These are phyloP conservation scores for Pilasporangium apinafurcum DNA, from an alignment of 352 stramenopile species.

Conservation along the genomic window DNA sequence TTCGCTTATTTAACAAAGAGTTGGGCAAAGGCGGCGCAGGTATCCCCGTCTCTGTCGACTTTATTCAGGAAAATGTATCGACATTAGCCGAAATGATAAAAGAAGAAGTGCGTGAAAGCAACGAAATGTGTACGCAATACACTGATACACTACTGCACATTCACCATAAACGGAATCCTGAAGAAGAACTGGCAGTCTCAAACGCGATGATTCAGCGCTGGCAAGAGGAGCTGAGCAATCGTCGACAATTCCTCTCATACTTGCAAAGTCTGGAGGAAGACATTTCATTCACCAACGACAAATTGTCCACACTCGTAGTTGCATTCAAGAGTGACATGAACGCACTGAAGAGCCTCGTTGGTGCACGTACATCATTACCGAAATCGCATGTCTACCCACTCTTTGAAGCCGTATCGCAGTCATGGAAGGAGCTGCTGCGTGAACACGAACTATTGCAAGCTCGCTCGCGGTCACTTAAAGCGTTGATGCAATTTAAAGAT, in stretches of 20 bases:
- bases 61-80: conserved; percentile 49
- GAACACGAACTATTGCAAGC: conserved; percentile 70
- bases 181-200: conserved; percentile 5
- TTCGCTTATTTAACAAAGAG: conserved; percentile 92
- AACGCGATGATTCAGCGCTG: conserved; percentile 63
- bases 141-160: conserved; percentile 71
- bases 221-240: conserved; percentile 91
- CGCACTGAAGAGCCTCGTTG: conserved; percentile 79
- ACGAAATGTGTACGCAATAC: conserved; percentile 76
- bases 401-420: conserved; percentile 85
- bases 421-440: conserved; percentile 76
- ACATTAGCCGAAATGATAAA: conserved; percentile 40
- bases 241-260: conserved; percentile 89
- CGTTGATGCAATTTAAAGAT: conserved; percentile 70
- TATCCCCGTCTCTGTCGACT: conserved; percentile 54
- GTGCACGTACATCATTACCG: conserved; percentile 78
- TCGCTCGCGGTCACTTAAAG: conserved; percentile 57
- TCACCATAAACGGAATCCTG: conserved; percentile 39
- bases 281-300: conserved; percentile 74
- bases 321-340: conserved; percentile 65
- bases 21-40: conserved; percentile 82
- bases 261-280: conserved; percentile 91
- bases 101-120: conserved; percentile 53
- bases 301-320: conserved; percentile 64
- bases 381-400: conserved; percentile 94